Evolutionary conservation across 2,329 filamentous ascomycete species (phyloP).

Genomic region (Acrocalymma vagum): DNA sequence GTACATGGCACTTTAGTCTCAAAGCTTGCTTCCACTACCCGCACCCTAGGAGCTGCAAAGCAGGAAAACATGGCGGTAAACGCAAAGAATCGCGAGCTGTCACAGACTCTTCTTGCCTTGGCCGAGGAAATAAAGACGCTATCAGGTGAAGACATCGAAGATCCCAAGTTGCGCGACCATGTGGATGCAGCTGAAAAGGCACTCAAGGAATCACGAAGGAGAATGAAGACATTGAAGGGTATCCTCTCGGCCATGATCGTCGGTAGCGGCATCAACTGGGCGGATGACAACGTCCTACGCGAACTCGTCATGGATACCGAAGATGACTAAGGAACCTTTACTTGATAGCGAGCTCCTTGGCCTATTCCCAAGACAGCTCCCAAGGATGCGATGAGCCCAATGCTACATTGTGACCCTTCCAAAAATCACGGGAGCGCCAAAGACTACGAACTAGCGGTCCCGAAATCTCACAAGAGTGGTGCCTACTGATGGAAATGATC

Average conservation of each 20-base stretch:
- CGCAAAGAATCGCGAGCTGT: constrained; percentile 69
- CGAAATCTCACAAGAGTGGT: no score
- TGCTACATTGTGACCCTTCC: no score
- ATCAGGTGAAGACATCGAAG: constrained; percentile 62
- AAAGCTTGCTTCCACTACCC: constrained; percentile 60
- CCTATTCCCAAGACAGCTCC: neutral
- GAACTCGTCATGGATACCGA: constrained; percentile 76
- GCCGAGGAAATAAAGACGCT: constrained; percentile 64
- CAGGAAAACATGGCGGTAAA: constrained; percentile 65
- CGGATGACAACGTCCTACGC: constrained; percentile 70
- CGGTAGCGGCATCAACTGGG: constrained; percentile 86
- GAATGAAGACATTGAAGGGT: constrained; percentile 79
- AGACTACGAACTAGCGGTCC: no score
- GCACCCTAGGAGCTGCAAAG: constrained; percentile 65
- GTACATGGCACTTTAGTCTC: constrained; percentile 68
- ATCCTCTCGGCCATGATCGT: constrained; percentile 80
- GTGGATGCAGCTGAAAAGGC: constrained; percentile 67
- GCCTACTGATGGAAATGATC: no score
- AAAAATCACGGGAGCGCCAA: no score
- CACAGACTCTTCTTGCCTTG: constrained; percentile 69
- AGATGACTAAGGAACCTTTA: constrained; percentile 44
- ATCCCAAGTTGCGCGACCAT: constrained; percentile 63
- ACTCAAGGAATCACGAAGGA: constrained; percentile 69
- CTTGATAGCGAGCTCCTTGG: neutral
- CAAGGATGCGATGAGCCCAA: no score